A percentile compares a stretch with the other conserved stretches of the same genome.
Conservation (phyloP, 495 filamentous ascomycete species). For the Lophiotrema nucula region DNA sequence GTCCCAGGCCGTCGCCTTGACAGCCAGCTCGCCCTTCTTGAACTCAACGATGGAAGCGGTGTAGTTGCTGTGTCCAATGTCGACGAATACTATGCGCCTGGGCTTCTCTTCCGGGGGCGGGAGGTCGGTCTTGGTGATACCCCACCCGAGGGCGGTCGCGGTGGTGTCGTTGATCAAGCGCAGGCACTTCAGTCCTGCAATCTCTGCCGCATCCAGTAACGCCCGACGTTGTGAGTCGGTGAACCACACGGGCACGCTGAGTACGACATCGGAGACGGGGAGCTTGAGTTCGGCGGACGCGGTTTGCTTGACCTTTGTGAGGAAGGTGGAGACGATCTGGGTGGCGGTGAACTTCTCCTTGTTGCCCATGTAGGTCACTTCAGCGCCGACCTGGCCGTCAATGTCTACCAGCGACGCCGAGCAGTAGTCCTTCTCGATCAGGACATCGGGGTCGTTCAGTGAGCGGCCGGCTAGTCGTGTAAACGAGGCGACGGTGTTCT, state of each 20-base stretch:
- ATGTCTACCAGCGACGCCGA: constrained; percentile 85
- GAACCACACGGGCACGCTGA: constrained; percentile 96
- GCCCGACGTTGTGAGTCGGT: constrained; percentile 88
- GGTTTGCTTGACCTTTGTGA: constrained; percentile 89
- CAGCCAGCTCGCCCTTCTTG: constrained; percentile 91
- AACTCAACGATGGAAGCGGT: constrained; percentile 93
- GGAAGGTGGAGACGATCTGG: constrained; percentile 90
- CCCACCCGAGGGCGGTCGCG: constrained; percentile 91
- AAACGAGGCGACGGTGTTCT: constrained; percentile 92
- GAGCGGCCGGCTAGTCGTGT: constrained; percentile 88
- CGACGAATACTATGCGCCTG: constrained; percentile 84
- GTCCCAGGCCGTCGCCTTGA: constrained; percentile 90
- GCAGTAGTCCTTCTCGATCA: constrained; percentile 87
- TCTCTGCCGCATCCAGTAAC: constrained; percentile 89
- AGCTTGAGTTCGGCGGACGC: constrained; percentile 84
- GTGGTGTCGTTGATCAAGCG: constrained; percentile 98
- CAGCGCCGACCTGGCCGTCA: constrained; percentile 89
- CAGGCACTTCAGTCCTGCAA: constrained; percentile 88
- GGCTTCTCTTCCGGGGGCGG: constrained; percentile 89
- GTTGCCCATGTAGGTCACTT: constrained; percentile 90
- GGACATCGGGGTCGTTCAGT: constrained; percentile 84
- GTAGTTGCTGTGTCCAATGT: constrained; percentile 96
- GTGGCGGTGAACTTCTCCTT: constrained; percentile 90
- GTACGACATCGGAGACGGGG: constrained; percentile 89
- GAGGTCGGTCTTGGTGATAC: constrained; percentile 95